Percentiles rank a stretch among this genome's conserved stretches.
Evolutionary conservation across 805 yeast species (phyloP).

Genomic region (Candida sonorensis): DNA sequence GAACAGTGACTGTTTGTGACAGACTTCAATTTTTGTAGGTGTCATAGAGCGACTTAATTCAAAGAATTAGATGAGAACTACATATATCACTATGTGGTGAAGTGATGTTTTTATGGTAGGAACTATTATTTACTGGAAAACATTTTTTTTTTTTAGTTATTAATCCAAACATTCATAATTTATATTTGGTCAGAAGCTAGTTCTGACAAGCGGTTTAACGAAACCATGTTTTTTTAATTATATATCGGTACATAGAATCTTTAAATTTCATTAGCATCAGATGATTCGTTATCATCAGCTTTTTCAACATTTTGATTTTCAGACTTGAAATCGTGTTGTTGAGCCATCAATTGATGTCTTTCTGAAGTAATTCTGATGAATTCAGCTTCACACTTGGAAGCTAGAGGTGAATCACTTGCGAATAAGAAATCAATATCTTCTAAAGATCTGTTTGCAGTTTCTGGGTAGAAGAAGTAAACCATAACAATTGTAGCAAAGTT

Average conservation of each 20-base stretch:
- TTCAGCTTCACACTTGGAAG: constrained; percentile 9
- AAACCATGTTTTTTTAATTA: too few relatives aligned
- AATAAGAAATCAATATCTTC: constrained; percentile 28
- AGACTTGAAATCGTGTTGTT: constrained; percentile 1
- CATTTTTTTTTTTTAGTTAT: neutral
- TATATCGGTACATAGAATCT: too few relatives aligned
- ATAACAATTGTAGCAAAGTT: constrained; percentile 24
- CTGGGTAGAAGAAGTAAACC: constrained; percentile 35
- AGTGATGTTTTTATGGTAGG: too few relatives aligned
- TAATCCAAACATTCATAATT: too few relatives aligned
- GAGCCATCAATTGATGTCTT: constrained; percentile 3
- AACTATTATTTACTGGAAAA: too few relatives aligned
- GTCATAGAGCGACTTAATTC: too few relatives aligned
- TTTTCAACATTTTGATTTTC: constrained; percentile 1
- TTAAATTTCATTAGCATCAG: neutral
- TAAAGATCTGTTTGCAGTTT: constrained; percentile 37
- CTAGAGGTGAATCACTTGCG: constrained; percentile 7
- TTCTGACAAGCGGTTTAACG: too few relatives aligned
- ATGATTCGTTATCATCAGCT: neutral
- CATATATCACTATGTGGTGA: too few relatives aligned
- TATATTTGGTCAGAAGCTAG: neutral
- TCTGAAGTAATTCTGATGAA: constrained; percentile 4
- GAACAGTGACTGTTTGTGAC: too few relatives aligned
- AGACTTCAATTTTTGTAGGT: too few relatives aligned
- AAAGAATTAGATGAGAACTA: too few relatives aligned